Evolutionary conservation across 1,284 basidiomycete genomes (phyloP).

Genomic region (Rugosomyces carneus): DNA sequence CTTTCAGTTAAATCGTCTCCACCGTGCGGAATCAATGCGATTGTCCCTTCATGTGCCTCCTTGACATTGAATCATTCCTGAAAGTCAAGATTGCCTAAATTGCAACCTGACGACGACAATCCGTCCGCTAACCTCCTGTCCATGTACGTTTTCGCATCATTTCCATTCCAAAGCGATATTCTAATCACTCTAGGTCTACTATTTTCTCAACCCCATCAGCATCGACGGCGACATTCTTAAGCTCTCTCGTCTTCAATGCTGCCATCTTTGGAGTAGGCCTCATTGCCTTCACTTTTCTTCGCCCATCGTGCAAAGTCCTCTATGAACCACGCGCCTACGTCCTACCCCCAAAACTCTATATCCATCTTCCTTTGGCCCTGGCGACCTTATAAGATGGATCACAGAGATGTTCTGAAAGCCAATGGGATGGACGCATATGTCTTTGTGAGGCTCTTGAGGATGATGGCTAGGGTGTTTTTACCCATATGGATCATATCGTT

Average conservation of each 20-base stretch:
- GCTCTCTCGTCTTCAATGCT: constrained; percentile 71
- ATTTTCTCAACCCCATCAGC: constrained; percentile 33
- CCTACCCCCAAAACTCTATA: constrained; percentile 48
- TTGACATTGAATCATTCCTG: too few species aligned
- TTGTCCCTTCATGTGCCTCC: too few species aligned
- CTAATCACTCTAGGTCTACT: constrained; percentile 23
- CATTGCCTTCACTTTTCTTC: constrained; percentile 61
- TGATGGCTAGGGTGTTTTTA: constrained; percentile 74
- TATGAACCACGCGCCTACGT: constrained; percentile 79
- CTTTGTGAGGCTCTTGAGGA: constrained; percentile 83
- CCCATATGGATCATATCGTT: constrained; percentile 78
- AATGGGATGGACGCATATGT: constrained; percentile 95
- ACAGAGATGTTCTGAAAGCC: constrained; percentile 53
- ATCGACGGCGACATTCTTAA: constrained; percentile 62
- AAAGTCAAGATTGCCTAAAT: too few species aligned
- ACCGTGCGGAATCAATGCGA: too few species aligned
- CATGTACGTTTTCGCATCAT: constrained; percentile 12
- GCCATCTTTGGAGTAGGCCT: constrained; percentile 65
- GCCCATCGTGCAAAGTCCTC: constrained; percentile 66
- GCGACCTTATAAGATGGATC: constrained; percentile 51
- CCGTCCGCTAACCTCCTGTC: constrained; percentile 6
- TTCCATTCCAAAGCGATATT: not conserved
- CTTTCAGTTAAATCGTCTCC: too few species aligned
- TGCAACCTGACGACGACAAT: too few species aligned
- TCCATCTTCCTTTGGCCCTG: constrained; percentile 52